Base-by-base conservation (phyloP, 129 eudicot genomes). In the Flaveria brownii region DNA sequence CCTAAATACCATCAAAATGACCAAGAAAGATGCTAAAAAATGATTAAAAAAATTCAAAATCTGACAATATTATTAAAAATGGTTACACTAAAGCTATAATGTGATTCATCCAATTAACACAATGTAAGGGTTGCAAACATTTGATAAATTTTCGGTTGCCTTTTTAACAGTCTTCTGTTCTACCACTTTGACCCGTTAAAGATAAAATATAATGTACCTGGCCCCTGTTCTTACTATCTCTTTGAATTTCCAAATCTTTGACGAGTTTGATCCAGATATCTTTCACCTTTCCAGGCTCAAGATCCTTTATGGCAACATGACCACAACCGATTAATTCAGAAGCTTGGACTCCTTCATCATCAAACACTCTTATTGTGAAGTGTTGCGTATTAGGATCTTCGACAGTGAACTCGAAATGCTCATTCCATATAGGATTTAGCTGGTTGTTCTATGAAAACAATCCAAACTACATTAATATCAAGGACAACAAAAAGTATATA, bases 361-460 rank as follows among this genome's bases (percentile, higher is more conserved):
- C 98, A 23, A 83, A 91, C 12, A 94, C 87, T 82, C 86, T 85
- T 65, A 94, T 75, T 12, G 97, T 91, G 77, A 94, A 81, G 64
- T 80, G 73, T 77, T 94, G 98, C 66, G 98, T 94, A 10, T 80
- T 68, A 59, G 71, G 83, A 79, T 94, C 98, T 83, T 94, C 98
- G 30, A 91, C 97, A 36, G 78, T 85, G 78, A 94, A 91, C 77
- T 89, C 97, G 76, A 88, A 94, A 76, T 86, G 92, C 82, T 94
- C 98, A 59, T 94, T 94, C 98, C 98, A 94, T n/a, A 94, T 91
- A 7, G 98, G 98, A 81, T 89, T 94, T 82, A 86, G 50, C 67
- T 83, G 85, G 82, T 94, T 94, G 86, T 87, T 84, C 98, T 94
- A 60, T 6, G 45, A 15, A 78, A 51, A 60, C 46, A 65, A 18